Evolutionary conservation across 371 early-diverging fungal genomes (phyloP).

Genomic region (Apophysomyces variabilis): DNA sequence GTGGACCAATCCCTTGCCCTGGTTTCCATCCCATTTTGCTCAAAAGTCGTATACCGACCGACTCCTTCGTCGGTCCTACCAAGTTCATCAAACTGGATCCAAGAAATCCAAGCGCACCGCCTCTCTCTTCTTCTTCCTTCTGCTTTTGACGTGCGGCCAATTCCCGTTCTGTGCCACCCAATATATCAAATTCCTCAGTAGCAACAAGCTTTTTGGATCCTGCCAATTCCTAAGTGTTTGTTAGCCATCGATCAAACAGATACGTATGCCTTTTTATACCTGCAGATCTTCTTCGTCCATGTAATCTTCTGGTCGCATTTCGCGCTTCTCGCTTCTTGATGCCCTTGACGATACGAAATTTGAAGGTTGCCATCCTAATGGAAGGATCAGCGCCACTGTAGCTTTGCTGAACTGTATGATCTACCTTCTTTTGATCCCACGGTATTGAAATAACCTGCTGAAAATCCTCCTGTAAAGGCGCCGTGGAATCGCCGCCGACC

Average conservation of each 20-base stretch:
- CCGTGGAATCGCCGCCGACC: slow-evolving; percentile 92
- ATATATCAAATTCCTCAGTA: slow-evolving; percentile 71
- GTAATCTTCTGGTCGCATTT: slow-evolving; percentile 74
- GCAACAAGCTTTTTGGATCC: slow-evolving; percentile 58
- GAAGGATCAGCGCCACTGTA: neutral
- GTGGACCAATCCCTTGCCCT: slow-evolving; percentile 85
- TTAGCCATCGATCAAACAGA: neutral
- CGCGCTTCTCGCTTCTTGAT: slow-evolving; percentile 47
- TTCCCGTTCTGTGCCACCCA: slow-evolving; percentile 70
- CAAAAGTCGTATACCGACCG: slow-evolving; percentile 64
- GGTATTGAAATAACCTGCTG: slow-evolving; percentile 94
- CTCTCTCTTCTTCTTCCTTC: slow-evolving; percentile 41
- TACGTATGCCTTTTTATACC: slow-evolving; percentile 32
- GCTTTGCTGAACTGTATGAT: neutral
- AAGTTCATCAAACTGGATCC: slow-evolving; percentile 44
- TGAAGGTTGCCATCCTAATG: slow-evolving; percentile 78
- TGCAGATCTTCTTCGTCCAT: slow-evolving; percentile 94
- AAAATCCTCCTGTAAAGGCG: slow-evolving; percentile 94
- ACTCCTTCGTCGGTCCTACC: slow-evolving; percentile 69
- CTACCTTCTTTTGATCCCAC: slow-evolving; percentile 95
- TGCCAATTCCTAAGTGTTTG: slow-evolving; percentile 47
- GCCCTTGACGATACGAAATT: slow-evolving; percentile 71
- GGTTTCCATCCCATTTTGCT: slow-evolving; percentile 86
- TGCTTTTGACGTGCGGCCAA: slow-evolving; percentile 53
- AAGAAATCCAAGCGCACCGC: slow-evolving; percentile 34